Conservation (phyloP, 1,139 yeast species). For the Candida pseudoviswanathii region DNA sequence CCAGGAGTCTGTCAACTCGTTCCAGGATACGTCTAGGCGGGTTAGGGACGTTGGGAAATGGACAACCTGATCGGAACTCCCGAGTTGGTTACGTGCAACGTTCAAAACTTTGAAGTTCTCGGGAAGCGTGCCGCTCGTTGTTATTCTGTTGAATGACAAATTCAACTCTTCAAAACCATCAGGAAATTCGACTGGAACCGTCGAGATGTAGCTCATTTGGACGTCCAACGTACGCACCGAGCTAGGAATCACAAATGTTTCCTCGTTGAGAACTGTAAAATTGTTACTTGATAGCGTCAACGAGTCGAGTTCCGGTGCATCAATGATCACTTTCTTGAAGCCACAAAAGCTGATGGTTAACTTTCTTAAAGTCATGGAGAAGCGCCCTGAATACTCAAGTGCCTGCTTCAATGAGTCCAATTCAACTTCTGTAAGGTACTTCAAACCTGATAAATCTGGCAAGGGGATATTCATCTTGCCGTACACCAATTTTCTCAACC, state of each 20-base stretch:
- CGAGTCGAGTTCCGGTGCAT: background rate
- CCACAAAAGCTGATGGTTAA: background rate
- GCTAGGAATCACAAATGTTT: background rate
- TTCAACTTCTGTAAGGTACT: too few species aligned
- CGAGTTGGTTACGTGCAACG: too few species aligned
- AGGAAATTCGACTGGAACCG: background rate
- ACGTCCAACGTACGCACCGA: background rate
- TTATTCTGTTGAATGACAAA: too few species aligned
- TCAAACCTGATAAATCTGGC: background rate
- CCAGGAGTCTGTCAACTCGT: too few species aligned
- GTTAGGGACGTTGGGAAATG: too few species aligned
- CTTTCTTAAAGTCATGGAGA: background rate
- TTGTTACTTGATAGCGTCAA: background rate
- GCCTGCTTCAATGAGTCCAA: too few species aligned
- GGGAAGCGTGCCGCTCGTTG: background rate
- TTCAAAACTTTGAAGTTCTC: background rate
- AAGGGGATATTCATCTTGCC: background rate
- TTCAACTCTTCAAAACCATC: background rate
- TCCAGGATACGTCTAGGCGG: too few species aligned
- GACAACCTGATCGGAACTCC: too few species aligned
- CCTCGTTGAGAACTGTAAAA: background rate
- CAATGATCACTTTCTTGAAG: background rate
- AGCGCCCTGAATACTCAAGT: too few species aligned
- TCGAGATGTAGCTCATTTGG: background rate
- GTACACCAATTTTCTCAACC: background rate